Evolutionary conservation across 2,329 filamentous ascomycete genomes (phyloP), one percentile per base, ranked within the genome.

Genomic region (Cytospora chrysosperma): DNA sequence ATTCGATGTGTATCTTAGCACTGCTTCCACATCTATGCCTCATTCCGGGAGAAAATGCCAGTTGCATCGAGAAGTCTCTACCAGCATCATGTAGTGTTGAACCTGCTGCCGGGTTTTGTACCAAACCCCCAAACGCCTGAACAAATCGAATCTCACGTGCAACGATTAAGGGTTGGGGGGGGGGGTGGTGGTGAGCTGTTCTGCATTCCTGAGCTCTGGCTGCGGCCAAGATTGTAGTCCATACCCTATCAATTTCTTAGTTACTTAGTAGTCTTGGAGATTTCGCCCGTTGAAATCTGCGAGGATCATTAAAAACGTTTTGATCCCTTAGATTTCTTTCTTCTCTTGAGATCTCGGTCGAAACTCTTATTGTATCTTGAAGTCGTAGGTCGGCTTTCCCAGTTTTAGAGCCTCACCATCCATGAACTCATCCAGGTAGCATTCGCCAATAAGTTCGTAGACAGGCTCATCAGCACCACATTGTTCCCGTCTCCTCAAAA

Each of bases 371-470:
- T 50, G 15, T 1, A 61, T 61, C 4, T 17, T 49, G 27, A 64
- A 56, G 24, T 61, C 43, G 30, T 52, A 21, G 5, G 30, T 21
- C 17, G 37, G 57, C 12, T 32, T 61, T 1, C 32, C 52, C 10
- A 55, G 27, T 17, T 1, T 10, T 27, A 64, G 21, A n/a, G 53
- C 62, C 19, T 61, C 62, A 28, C 58, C 62, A 3, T 61, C 21
- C 62, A 57, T 64, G 5, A 61, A 13, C 4, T 53, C 62, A 50
- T 64, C 58, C 58, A 64, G 1, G 26, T 57, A 64, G 27, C 58
- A 64, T 21, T 64, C 62, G 15, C 62, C 58, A 26, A 64, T 27
- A 24, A 61, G 47, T 10, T 28, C 30, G 32, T 13, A 61, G 6
- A 56, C 30, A 9, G 15, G 15, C 3, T 1, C 17, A 17, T 28